A percentile compares a stretch with the other conserved stretches of the same genome.
These are phyloP conservation scores for Penicillium sp. DNA, from an alignment of 2,329 filamentous ascomycete genomes.

Conservation along the genomic window DNA sequence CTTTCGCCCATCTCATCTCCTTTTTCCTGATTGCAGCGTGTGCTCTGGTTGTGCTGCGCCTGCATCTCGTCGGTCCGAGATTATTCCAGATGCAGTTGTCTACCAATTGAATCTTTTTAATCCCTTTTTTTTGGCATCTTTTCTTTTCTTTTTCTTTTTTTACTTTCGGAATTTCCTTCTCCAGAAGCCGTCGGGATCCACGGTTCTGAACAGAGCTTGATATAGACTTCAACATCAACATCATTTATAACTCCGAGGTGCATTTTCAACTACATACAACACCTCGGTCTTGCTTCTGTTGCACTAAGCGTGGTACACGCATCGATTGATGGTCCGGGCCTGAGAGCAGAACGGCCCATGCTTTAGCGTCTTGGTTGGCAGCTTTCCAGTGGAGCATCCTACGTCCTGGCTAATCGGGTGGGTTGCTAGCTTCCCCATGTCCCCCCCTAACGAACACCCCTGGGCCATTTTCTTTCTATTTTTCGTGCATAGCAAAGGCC, in stretches of 20 bases:
- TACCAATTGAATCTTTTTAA: conserved; percentile 7
- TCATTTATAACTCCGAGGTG: neutral
- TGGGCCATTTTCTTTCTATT: conserved; percentile 20
- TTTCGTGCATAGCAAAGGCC: conserved; percentile 8
- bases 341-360: conserved; percentile 2
- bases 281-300: neutral
- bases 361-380: conserved; percentile 32
- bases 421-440: conserved; percentile 35
- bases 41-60: neutral
- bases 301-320: neutral
- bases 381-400: conserved; percentile 33
- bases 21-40: conserved; percentile 4
- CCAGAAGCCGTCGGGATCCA: neutral
- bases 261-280: no score
- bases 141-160: neutral
- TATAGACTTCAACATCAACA: neutral
- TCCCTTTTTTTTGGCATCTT: conserved; percentile 7
- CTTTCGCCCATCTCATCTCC: conserved; percentile 5
- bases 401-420: conserved; percentile 36
- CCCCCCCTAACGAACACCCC: conserved; percentile 39
- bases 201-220: neutral
- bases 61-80: neutral
- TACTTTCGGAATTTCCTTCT: neutral
- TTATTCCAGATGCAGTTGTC: conserved; percentile 5
- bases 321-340: conserved; percentile 5